Conservation (phyloP, 2,329 filamentous ascomycete genomes). For the Penicillium psychrosexuale region DNA sequence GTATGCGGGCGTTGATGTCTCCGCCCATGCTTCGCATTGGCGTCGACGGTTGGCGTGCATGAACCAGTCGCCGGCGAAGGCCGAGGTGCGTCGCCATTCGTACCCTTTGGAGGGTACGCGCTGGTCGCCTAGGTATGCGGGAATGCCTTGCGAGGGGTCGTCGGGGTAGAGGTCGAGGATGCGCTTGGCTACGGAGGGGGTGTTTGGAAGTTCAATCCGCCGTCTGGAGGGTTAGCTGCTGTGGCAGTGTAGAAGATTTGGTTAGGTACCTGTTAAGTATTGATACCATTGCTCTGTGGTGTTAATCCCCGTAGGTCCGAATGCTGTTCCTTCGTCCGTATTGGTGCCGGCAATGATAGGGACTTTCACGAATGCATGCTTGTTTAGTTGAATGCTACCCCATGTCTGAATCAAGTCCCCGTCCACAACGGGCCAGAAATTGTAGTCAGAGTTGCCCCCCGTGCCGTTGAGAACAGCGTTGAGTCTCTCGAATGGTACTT, state of each 20-base stretch:
- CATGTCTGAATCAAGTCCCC: slow-evolving; percentile 55
- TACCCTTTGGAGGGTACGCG: slow-evolving; percentile 40
- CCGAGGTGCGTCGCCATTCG: slow-evolving; percentile 54
- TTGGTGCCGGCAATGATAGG: slow-evolving; percentile 64
- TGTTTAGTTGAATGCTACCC: slow-evolving; percentile 53
- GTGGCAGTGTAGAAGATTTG: not conserved
- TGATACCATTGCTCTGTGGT: slow-evolving; percentile 52
- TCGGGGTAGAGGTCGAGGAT: slow-evolving; percentile 55
- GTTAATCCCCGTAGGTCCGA: slow-evolving; percentile 54
- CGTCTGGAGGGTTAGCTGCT: slow-evolving; percentile 21
- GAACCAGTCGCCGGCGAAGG: slow-evolving; percentile 54
- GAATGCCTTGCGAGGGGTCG: slow-evolving; percentile 50
- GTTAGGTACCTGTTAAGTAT: slow-evolving; percentile 34
- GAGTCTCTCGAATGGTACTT: slow-evolving; percentile 57
- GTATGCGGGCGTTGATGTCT: slow-evolving; percentile 51
- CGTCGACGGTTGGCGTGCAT: slow-evolving; percentile 57
- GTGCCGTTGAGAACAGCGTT: slow-evolving; percentile 51
- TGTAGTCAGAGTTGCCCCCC: slow-evolving; percentile 36
- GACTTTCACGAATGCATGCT: slow-evolving; percentile 61
- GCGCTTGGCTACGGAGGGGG: slow-evolving; percentile 32
- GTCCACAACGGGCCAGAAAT: slow-evolving; percentile 49
- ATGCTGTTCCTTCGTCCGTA: slow-evolving; percentile 62
- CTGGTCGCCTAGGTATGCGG: slow-evolving; percentile 39
- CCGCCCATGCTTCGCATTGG: slow-evolving; percentile 53
- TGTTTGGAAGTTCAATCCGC: slow-evolving; percentile 21